Base-by-base conservation (phyloP, 208 protist species). In the Trypanosoma cruzi region DNA sequence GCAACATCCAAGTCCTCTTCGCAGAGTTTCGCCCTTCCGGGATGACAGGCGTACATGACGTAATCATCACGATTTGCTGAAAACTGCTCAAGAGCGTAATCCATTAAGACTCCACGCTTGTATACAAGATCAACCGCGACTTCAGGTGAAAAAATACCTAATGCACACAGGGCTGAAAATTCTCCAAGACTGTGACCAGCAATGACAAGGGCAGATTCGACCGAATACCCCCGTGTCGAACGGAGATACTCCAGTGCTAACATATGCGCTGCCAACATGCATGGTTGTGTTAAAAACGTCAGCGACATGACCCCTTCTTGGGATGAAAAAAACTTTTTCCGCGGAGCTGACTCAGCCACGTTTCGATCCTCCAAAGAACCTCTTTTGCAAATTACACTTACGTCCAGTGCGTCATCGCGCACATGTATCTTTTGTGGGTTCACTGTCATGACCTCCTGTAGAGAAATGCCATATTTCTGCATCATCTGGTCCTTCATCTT, bases 141-240 rank as follows among this genome's bases (percentile, higher is more conserved):
- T 62, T 95, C 85, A 0, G 89, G 79, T 8, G 82, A 73, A 67
- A 94, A 94, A 13, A 94, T 77, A 24, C 86, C 89, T 2, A 93
- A 70, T 0, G 86, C 86, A 49, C 64, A 68, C 1, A 97, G 72
- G 7, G 89, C 92, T 4, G 87, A 88, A 68, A 94, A 93, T 68
- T 97, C 89, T 36, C 92, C 92, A n/a, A 97, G 69, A 63, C 92
- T 97, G 64, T 97, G 92, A 6, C 92, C 92, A 20, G 86, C 87
- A 22, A 95, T 32, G 49, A 65, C 54, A 58, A 49, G 13, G 22
- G 48, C 82, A 55, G 32, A 68, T 67, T 79, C 84, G 0, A 69
- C 56, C 13, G 57, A 66, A 40, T 70, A 68, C 4, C 59, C 59
- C 56, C 50, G 36, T 34, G 56, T 71, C 36, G 24, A 32, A 52